Base-by-base conservation (phyloP, 768 basidiomycete genomes). In the Chalciporus chontae region DNA sequence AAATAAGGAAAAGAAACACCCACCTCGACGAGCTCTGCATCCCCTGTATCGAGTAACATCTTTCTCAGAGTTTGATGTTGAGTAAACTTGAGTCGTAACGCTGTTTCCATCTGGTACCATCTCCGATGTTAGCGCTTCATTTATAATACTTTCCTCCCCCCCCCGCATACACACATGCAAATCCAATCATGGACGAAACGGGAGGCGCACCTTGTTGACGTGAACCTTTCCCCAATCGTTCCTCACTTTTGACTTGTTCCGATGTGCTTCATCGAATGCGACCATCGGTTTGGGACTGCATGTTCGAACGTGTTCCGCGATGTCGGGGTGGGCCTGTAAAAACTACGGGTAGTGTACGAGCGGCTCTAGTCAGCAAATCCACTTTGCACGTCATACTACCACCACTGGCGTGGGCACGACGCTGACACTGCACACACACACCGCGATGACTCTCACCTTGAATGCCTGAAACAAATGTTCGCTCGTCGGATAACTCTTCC, bases 381-480 rank as follows among this genome's bases (percentile, higher is more conserved):
- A 4, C 2, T 2, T 21, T 21, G 21, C 21, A 21, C 21, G 21
- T 21, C 21, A 21, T 21, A 21, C 21, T 21, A 21, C 21, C 21
- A 21, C 21, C 21, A n/a, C n/a, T n/a, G n/a, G n/a, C n/a, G n/a
- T n/a, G n/a, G n/a, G n/a, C n/a, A n/a, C n/a, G n/a, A n/a, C n/a
- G n/a, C n/a, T n/a, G n/a, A n/a, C n/a, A n/a, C n/a, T n/a, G n/a
- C n/a, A n/a, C n/a, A n/a, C n/a, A n/a, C n/a, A n/a, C n/a, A n/a
- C n/a, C n/a, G n/a, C n/a, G n/a, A n/a, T n/a, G n/a, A n/a, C n/a
- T n/a, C n/a, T n/a, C 48, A 80, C 84, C 66, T 86, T 87, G 71
- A 85, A 83, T 0, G 86, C 84, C 58, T 87, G 85, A 57, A 86
- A 87, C 17, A 88, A 76, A 64, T 88, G 87, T 58, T 87, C 87